These are phyloP conservation scores for Zizania palustris DNA, from an alignment of 202 grass and related monocot species.

Conservation along the genomic window DNA sequence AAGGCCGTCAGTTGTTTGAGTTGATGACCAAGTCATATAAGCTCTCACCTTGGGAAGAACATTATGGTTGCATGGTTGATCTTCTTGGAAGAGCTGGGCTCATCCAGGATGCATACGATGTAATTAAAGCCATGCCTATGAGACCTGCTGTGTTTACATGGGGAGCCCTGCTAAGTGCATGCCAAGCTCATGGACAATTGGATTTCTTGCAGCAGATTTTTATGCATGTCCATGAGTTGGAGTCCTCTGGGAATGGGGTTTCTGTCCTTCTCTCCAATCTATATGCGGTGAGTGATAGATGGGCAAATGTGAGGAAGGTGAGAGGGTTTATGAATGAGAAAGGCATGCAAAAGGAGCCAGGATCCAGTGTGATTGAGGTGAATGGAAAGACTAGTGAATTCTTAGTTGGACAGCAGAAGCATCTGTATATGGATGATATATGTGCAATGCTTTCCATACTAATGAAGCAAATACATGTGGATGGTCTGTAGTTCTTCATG, in stretches of 20 bases:
- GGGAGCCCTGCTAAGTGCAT: conserved; percentile 50
- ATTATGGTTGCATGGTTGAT: conserved; percentile 61
- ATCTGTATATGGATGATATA: conserved; percentile 44
- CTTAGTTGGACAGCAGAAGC: conserved; percentile 44
- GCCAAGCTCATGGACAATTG: conserved; percentile 42
- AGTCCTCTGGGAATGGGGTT: conserved; percentile 39
- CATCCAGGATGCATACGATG: conserved; percentile 49
- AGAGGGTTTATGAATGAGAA: conserved; percentile 45
- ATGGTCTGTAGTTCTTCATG: neutral
- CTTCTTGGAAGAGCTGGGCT: conserved; percentile 57
- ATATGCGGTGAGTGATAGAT: conserved; percentile 48
- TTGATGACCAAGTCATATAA: conserved; percentile 41
- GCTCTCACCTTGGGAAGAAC: conserved; percentile 47
- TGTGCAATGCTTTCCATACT: conserved; percentile 19
- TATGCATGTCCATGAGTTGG: conserved; percentile 47
- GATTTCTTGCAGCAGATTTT: conserved; percentile 49
- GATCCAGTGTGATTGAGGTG: conserved; percentile 51
- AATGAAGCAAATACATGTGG: conserved; percentile 47
- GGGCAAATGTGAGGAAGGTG: conserved; percentile 45
- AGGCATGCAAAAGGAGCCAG: conserved; percentile 44
- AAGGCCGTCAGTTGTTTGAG: conserved; percentile 43
- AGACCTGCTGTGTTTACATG: conserved; percentile 46
- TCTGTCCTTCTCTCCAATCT: conserved; percentile 63
- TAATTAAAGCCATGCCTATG: conserved; percentile 49
- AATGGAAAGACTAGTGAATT: conserved; percentile 48